Conservation (phyloP, 108 stramenopile genomes). For the Cyclotella cryptica region DNA sequence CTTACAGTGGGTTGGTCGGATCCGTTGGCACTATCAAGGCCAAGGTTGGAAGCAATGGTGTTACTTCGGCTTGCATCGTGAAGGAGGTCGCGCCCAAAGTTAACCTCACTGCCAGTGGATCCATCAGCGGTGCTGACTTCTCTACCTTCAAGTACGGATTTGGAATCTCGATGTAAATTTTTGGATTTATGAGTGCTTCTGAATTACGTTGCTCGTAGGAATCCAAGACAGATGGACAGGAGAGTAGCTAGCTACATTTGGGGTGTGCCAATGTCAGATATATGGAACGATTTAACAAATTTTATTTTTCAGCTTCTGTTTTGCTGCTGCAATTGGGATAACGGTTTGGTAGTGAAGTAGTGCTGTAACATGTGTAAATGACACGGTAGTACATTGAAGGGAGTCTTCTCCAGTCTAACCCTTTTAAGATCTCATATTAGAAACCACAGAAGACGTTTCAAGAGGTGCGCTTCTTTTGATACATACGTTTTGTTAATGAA, state of each 20-base stretch:
- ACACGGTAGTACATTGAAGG: neutral
- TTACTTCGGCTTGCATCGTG: slow-evolving; percentile 75
- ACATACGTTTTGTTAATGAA: too few relatives aligned
- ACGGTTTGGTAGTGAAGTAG: neutral
- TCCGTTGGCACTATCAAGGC: slow-evolving; percentile 87
- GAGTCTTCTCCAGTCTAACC: too few relatives aligned
- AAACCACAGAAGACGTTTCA: too few relatives aligned
- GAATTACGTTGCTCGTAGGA: neutral
- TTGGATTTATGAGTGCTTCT: neutral
- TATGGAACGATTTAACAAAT: slow-evolving; percentile 28
- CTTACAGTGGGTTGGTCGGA: slow-evolving; percentile 69
- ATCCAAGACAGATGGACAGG: neutral
- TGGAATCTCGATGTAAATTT: slow-evolving; percentile 83
- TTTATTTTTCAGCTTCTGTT: slow-evolving; percentile 11
- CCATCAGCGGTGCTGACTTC: slow-evolving; percentile 70
- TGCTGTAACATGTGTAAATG: slow-evolving; percentile 4
- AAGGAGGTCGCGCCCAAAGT: slow-evolving; percentile 91
- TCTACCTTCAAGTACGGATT: slow-evolving; percentile 90
- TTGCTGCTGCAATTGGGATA: neutral
- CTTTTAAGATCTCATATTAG: too few relatives aligned
- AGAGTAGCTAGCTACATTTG: neutral
- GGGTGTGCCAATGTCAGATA: neutral
- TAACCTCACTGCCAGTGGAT: slow-evolving; percentile 85
- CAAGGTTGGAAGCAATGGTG: slow-evolving; percentile 80
- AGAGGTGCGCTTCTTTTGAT: too few relatives aligned